Conservation (phyloP, 2,329 filamentous ascomycete genomes). For the Endothia cerciana region DNA sequence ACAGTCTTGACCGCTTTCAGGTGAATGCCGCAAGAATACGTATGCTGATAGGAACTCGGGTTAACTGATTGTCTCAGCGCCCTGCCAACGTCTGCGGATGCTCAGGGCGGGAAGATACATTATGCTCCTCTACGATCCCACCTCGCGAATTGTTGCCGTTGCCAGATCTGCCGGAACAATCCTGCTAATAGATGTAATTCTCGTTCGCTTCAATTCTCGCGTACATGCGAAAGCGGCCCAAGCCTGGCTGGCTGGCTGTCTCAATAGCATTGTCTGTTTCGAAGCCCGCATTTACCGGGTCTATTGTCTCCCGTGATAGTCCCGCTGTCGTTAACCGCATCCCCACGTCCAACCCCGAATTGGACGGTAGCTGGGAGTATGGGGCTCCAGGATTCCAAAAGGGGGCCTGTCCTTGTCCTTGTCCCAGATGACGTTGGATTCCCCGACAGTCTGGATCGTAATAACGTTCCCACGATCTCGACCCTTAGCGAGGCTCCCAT, state of each 20-base stretch:
- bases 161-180: neutral
- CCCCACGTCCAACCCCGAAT: conserved; percentile 1
- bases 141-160: neutral
- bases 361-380: conserved; percentile 17
- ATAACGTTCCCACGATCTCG: conserved; percentile 11
- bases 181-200: neutral
- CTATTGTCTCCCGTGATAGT: conserved; percentile 1
- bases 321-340: conserved; percentile 1
- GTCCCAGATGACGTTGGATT: neutral
- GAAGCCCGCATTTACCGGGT: neutral
- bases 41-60: neutral
- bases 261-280: neutral
- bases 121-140: neutral
- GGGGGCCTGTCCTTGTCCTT: conserved; percentile 4
- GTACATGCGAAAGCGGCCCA: neutral
- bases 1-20: neutral
- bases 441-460: conserved; percentile 9
- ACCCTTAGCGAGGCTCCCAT: conserved; percentile 16
- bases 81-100: neutral
- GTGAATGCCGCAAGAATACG: neutral
- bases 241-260: neutral
- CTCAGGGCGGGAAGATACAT: neutral
- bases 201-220: neutral
- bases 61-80: neutral
- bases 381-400: conserved; percentile 6